Conservation (phyloP, 1,284 basidiomycete genomes). For the Exsudoporus floridanus region DNA sequence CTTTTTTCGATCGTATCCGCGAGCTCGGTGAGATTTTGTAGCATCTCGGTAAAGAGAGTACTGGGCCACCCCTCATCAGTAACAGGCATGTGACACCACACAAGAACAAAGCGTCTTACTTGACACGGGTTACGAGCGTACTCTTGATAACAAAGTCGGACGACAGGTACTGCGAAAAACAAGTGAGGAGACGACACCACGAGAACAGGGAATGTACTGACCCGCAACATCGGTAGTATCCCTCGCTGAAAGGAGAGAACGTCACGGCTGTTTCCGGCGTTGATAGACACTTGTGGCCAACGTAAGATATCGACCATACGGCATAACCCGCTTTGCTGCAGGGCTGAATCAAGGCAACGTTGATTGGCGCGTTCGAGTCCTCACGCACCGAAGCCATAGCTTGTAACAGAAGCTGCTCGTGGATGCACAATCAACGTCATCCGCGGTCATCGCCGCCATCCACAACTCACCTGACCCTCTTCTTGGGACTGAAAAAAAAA, state of each 20-base stretch:
- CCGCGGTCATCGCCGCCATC: not conserved
- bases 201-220: constrained; percentile 30
- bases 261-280: constrained; percentile 33
- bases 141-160: constrained; percentile 65
- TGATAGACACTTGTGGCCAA: constrained; percentile 45
- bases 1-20: constrained; percentile 42
- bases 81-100: not conserved
- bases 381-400: constrained; percentile 42
- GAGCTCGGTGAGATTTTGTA: constrained; percentile 52
- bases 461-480: constrained; percentile 49
- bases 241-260: constrained; percentile 62
- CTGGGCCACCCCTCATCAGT: constrained; percentile 34
- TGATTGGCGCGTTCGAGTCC: not conserved
- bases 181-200: not conserved
- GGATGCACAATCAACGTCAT: constrained; percentile 1
- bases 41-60: constrained; percentile 51
- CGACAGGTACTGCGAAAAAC: constrained; percentile 53
- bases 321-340: constrained; percentile 50
- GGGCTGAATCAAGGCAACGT: not conserved
- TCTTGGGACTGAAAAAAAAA: constrained; percentile 42
- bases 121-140: constrained; percentile 52
- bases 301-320: constrained; percentile 53
- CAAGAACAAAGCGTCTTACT: constrained; percentile 46
- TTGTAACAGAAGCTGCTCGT: constrained; percentile 43
- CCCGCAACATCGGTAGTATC: constrained; percentile 57